These are phyloP conservation scores for Aureoboletus auriporus DNA, from an alignment of 768 basidiomycete species.

Conservation along the genomic window DNA sequence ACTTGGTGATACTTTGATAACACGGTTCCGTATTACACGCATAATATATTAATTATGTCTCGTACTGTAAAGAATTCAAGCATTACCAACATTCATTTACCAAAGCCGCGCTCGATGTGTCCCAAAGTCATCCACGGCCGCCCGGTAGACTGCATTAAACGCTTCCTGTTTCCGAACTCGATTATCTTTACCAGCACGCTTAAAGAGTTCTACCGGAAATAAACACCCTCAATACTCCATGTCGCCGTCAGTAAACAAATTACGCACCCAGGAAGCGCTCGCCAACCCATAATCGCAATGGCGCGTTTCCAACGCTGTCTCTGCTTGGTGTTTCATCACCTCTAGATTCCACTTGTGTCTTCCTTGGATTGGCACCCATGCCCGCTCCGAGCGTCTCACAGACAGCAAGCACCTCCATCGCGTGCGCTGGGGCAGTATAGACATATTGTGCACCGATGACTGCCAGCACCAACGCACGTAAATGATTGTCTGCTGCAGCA, in stretches of 20 bases:
- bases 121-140: constrained; percentile 21
- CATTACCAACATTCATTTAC: too few relatives aligned
- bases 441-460: constrained; percentile 68
- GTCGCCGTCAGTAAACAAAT: neutral
- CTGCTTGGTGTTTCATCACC: constrained; percentile 9
- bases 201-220: constrained; percentile 47
- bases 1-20: too few relatives aligned
- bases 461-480: constrained; percentile 66
- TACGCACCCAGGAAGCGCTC: constrained; percentile 59
- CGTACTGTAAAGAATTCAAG: too few relatives aligned
- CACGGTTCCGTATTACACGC: too few relatives aligned
- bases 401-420: constrained; percentile 58
- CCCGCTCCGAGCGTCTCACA: constrained; percentile 71
- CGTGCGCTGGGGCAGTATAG: constrained; percentile 67
- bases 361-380: constrained; percentile 43
- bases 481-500: constrained; percentile 61
- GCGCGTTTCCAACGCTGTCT: constrained; percentile 54
- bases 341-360: constrained; percentile 4
- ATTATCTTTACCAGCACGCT: constrained; percentile 49
- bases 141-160: constrained; percentile 35
- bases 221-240: neutral
- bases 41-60: too few relatives aligned
- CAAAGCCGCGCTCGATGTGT: constrained; percentile 5
- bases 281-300: constrained; percentile 68
- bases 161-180: constrained; percentile 43